Base-by-base conservation (phyloP, 176 grass and related monocot species). In the Aegilops sharonensis region DNA sequence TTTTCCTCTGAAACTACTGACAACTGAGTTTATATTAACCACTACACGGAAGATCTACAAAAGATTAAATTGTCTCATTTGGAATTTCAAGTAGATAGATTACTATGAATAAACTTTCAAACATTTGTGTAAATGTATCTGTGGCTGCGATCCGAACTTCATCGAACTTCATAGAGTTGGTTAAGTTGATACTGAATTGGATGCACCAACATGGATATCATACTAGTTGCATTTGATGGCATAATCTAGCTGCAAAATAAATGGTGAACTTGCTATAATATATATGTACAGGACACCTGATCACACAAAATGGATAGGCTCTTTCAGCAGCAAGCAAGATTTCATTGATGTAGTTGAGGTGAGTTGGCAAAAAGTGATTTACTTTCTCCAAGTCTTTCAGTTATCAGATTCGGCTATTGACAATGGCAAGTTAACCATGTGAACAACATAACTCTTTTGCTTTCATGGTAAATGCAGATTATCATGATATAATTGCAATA, bases 231-330 rank as follows among this genome's bases (percentile, higher is more conserved):
- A 47, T 5, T 83, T 42, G 6, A 15, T 29, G 15, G 30, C 14
- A 17, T 67, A 31, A 9, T 79, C 13, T 81, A 61, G 13, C 6
- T 48, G 30, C 48, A 59, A 77, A 9, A 79, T 13, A 0, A 79
- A 40, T 54, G 20, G 12, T 64, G 67, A 36, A 42, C 20, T 70
- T 20, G 40, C 42, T 71, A 12, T 60, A 37, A 80, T 20, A 11
- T 68, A 67, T 29, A 67, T 75, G 1, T 79, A 47, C 85, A 98
- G 95, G 82, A 98, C 93, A 84, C 87, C 91, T 67, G 95, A 98
- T 88, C 91, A 98, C 64, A 98, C 95, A 87, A 98, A 98, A 92
- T 98, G 95, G 95, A 90, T 98, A 79, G 95, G 93, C 8, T 92
- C 95, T 83, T 98, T 98, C 82, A 89, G 86, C 72, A 92, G 88